Percentiles rank a stretch among this genome's conserved stretches.
Evolutionary conservation across 1,284 basidiomycete species (phyloP).

Genomic region (Austroboletus novae-zelandiae): DNA sequence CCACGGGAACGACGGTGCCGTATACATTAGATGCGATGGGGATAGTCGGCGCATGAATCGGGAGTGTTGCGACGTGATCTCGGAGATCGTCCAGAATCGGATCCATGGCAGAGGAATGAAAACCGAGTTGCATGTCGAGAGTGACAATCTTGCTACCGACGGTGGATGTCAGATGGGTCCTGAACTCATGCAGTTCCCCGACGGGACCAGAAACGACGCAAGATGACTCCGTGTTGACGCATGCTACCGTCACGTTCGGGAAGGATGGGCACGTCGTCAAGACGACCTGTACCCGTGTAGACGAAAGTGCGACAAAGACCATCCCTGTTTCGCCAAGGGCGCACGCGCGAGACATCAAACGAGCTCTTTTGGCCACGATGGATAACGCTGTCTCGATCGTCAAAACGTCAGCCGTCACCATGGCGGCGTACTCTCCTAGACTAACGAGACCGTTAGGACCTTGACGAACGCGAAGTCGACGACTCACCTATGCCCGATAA

Average conservation of each 20-base stretch:
- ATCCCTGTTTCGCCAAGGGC: slow-evolving; percentile 48
- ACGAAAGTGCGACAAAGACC: slow-evolving; percentile 50
- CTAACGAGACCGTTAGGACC: slow-evolving; percentile 30
- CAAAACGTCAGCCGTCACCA: slow-evolving; percentile 57
- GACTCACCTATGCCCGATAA: slow-evolving; percentile 65
- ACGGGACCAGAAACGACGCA: slow-evolving; percentile 58
- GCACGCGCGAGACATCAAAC: slow-evolving; percentile 52
- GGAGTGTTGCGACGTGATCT: slow-evolving; percentile 36
- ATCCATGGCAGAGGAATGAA: slow-evolving; percentile 61
- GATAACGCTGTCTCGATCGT: slow-evolving; percentile 52
- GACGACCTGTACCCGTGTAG: slow-evolving; percentile 34
- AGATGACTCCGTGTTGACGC: slow-evolving; percentile 57
- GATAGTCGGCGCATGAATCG: slow-evolving; percentile 46
- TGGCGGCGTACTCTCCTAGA: slow-evolving; percentile 69
- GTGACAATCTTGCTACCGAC: slow-evolving; percentile 39
- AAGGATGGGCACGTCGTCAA: slow-evolving; percentile 37
- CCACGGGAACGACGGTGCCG: slow-evolving; percentile 51
- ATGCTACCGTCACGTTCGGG: slow-evolving; percentile 48
- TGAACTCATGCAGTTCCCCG: slow-evolving; percentile 41
- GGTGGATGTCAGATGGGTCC: slow-evolving; percentile 37
- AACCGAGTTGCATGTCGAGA: slow-evolving; percentile 58
- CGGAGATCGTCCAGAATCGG: slow-evolving; percentile 51
- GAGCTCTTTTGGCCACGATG: slow-evolving; percentile 57
- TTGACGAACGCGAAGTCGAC: not conserved
- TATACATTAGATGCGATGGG: slow-evolving; percentile 59